Base-by-base conservation (phyloP, 2,329 filamentous ascomycete species). In the Pseudogymnoascus sp. region DNA sequence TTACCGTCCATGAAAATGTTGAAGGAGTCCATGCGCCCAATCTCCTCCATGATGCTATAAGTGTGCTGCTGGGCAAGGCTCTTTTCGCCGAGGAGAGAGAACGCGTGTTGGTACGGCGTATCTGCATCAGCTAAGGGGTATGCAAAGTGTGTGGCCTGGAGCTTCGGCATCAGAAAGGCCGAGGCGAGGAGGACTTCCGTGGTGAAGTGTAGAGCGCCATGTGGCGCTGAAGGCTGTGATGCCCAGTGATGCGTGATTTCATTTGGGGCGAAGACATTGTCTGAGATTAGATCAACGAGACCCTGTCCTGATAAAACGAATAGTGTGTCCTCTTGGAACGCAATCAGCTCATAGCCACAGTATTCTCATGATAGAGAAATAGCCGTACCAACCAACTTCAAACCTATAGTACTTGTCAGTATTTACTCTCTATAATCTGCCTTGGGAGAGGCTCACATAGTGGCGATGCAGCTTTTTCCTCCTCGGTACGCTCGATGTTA, bases 1-100 rank as follows among this genome's bases (percentile, higher is more conserved):
- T 76, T 76, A 60, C 74, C 74, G 1, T 71, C 70, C 75, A 76
- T 76, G 64, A 76, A 76, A n/a, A 66, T 63, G 34, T 76, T 76
- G 59, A 76, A 76, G 60, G 74, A 76, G 21, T 71, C 70, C 71
- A 76, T 75, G 3, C 75, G 74, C n/a, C 71, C 72, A 62, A 74
- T 69, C 1, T 63, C 64, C 11, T 71, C 69, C 74, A 76, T 76
- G 3, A 76, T 76, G 0, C 70, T 69, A 53, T 76, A 76, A 0
- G 74, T 73, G 62, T 76, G 74, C 46, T 73, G 63, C 1, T 69
- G 62, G 2, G 71, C 68, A 1, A 75, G 68, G 1, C 68, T 61
- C 0, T 70, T 60, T 14, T 72, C 62, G 1, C 74, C 75, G 65
- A 75, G 71, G 2, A 71, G 64, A 34, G 68, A 65, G 62, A 75